Evolutionary conservation across 805 yeast species (phyloP).

Genomic region (Nakazawaea sp.): DNA sequence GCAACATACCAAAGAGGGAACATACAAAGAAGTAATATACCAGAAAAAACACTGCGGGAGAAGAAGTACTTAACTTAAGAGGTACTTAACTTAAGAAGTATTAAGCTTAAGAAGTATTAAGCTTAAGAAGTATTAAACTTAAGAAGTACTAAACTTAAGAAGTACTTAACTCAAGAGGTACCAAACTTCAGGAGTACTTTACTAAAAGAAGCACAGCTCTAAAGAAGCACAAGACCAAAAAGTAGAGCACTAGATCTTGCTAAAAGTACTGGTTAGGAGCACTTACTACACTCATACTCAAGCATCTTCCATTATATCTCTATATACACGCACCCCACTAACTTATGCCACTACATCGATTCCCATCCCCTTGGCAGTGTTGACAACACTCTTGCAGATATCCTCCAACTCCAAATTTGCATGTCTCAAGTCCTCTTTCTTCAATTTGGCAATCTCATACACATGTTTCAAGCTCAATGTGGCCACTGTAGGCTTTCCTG

Average conservation of each 20-base stretch:
- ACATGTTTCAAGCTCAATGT: conserved; percentile 74
- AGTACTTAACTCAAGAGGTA: no score
- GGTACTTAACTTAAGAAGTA: no score
- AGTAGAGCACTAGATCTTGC: not conserved
- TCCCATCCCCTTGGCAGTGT: conserved; percentile 89
- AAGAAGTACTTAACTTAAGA: no score
- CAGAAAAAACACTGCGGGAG: no score
- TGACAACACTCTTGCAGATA: conserved; percentile 74
- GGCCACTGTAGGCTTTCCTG: conserved; percentile 43
- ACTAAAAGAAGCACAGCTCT: no score
- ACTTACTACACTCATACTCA: not conserved
- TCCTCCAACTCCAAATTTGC: conserved; percentile 61
- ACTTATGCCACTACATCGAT: conserved; percentile 65
- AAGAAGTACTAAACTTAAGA: no score
- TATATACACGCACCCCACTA: no score
- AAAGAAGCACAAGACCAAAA: not conserved
- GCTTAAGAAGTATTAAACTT: no score
- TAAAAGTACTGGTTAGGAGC: not conserved
- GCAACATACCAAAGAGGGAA: no score
- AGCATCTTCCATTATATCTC: not conserved
- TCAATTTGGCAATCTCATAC: conserved; percentile 91
- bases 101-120: no score
- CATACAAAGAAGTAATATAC: no score
- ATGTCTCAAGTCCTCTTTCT: conserved; percentile 80
- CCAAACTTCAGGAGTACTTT: no score